A percentile compares a stretch with the other conserved stretches of the same genome.
phyloP scores from a whole-genome alignment of 75 land plant species.

The Pinus taeda region DNA sequence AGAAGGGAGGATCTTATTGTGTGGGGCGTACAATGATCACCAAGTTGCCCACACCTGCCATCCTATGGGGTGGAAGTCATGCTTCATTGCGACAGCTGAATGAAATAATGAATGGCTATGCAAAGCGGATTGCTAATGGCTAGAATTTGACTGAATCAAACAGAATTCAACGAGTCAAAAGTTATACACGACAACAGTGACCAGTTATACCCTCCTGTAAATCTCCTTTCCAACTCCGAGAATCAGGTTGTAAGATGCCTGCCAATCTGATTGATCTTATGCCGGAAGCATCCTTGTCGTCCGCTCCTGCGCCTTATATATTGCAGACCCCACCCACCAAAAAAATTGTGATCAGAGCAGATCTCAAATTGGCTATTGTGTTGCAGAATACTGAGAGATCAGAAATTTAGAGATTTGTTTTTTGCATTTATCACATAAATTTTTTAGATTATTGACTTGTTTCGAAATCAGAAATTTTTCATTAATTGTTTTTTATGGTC shows the following conservation, averaged over 20 bases:
- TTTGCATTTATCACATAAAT: too few relatives aligned
- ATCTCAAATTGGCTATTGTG: not conserved
- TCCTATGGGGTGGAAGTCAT: not conserved
- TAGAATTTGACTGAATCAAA: constrained; percentile 5
- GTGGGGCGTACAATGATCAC: not conserved
- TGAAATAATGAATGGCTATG: not conserved
- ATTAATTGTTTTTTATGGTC: too few relatives aligned
- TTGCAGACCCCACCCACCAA: too few relatives aligned
- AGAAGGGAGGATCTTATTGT: not conserved
- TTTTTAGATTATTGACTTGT: too few relatives aligned
- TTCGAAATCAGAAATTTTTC: not conserved
- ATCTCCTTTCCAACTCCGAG: too few relatives aligned
- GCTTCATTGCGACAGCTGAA: not conserved
- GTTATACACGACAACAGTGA: not conserved
- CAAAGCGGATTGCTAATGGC: not conserved
- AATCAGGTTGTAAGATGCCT: too few relatives aligned
- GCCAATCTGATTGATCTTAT: too few relatives aligned
- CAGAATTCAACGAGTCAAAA: not conserved
- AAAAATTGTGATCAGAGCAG: too few relatives aligned
- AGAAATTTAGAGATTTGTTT: too few relatives aligned
- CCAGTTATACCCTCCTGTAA: not conserved
- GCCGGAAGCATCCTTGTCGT: too few relatives aligned
- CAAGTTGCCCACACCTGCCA: not conserved
- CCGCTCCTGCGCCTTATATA: too few relatives aligned
- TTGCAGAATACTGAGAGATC: not conserved